Conservation (phyloP, 768 basidiomycete species). For the Mycena metata region DNA sequence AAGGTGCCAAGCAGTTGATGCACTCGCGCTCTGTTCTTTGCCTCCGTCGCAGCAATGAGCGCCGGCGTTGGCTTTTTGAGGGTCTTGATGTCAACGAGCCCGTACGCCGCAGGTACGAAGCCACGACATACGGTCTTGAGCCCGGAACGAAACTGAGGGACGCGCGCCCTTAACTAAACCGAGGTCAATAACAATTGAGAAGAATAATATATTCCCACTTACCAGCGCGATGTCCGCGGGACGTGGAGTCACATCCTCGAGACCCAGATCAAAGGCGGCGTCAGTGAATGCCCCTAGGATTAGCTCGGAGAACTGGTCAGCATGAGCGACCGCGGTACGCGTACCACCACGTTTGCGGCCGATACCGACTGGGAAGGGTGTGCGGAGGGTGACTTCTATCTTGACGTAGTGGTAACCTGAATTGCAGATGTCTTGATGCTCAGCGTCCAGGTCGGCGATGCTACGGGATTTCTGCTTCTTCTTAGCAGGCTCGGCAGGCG, state of each 20-base stretch:
- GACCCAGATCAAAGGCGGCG: not conserved
- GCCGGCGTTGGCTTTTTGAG: constrained; percentile 4
- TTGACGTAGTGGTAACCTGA: too few relatives aligned
- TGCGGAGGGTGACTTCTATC: too few relatives aligned
- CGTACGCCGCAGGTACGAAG: not conserved
- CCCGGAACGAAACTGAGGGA: constrained; percentile 6
- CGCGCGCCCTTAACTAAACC: constrained; percentile 11
- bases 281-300: not conserved
- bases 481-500: too few relatives aligned
- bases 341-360: too few relatives aligned
- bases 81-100: not conserved
- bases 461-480: too few relatives aligned
- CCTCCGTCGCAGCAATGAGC: not conserved
- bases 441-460: too few relatives aligned
- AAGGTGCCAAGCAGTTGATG: not conserved
- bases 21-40: not conserved
- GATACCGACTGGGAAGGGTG: too few relatives aligned
- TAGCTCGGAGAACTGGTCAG: constrained; percentile 18
- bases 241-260: not conserved
- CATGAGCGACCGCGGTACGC: too few relatives aligned
- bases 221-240: constrained; percentile 2
- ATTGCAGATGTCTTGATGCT: too few relatives aligned
- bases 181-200: not conserved
- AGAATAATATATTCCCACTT: not conserved
- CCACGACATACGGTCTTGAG: not conserved